Evolutionary conservation across 225 moss, liverwort and hornwort species (phyloP).

Genomic region (Polytrichum commune): DNA sequence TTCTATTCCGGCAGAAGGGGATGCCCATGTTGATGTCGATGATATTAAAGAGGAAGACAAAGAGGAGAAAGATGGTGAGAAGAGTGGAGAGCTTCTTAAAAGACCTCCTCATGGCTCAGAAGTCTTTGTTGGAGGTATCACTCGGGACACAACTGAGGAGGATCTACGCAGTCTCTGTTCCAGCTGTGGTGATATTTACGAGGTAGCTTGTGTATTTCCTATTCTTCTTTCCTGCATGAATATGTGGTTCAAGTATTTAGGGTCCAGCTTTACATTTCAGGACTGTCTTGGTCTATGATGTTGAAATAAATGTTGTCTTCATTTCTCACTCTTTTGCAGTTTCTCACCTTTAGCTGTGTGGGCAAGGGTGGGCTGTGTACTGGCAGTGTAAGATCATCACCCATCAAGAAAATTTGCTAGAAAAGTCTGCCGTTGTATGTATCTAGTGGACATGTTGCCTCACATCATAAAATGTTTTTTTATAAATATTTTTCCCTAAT

Average conservation of each 20-base stretch:
- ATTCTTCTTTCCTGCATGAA: too few relatives aligned
- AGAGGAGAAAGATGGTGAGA: constrained; percentile 87
- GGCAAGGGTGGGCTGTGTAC: too few relatives aligned
- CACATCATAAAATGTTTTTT: too few relatives aligned
- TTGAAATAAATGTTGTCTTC: not conserved
- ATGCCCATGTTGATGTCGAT: constrained; percentile 44
- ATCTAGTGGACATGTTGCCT: too few relatives aligned
- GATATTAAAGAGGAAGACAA: constrained; percentile 63
- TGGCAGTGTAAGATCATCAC: too few relatives aligned
- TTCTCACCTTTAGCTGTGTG: too few relatives aligned
- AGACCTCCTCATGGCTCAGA: constrained; percentile 99
- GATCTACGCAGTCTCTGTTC: constrained; percentile 90
- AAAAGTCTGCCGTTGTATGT: too few relatives aligned
- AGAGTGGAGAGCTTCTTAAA: constrained; percentile 88
- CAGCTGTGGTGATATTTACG: constrained; percentile 92
- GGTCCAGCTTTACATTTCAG: too few relatives aligned
- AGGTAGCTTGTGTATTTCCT: constrained; percentile 42
- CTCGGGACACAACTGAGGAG: constrained; percentile 94
- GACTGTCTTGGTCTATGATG: not conserved
- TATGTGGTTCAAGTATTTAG: too few relatives aligned
- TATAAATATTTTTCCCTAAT: too few relatives aligned
- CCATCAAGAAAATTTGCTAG: too few relatives aligned
- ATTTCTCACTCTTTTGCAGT: too few relatives aligned
- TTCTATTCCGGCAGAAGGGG: constrained; percentile 46
- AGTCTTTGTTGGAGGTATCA: constrained; percentile 97